phyloP scores from a whole-genome alignment of 192 early-diverging fungal species.

The Linnemannia elongata region DNA sequence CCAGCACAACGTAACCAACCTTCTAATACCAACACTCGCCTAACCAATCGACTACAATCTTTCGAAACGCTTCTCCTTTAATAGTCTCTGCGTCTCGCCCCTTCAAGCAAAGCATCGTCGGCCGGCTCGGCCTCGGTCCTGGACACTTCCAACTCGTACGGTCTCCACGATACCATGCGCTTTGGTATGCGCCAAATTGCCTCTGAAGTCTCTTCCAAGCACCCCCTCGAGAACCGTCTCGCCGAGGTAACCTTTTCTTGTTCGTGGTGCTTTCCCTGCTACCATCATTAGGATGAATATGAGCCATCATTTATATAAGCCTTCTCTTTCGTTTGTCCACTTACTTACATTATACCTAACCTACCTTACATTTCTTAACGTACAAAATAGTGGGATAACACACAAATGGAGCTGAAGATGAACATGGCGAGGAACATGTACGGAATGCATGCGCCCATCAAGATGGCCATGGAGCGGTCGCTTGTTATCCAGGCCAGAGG shows the following conservation, averaged over 20 bases:
- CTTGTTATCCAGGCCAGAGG: conserved; percentile 68
- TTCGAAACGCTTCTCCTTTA: neutral
- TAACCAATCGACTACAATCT: neutral
- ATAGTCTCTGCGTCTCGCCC: conserved; percentile 57
- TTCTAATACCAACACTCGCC: too few species aligned
- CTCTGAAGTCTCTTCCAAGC: conserved; percentile 72
- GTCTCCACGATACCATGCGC: conserved; percentile 87
- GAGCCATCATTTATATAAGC: too few species aligned
- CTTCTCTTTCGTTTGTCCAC: neutral
- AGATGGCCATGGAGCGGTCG: conserved; percentile 91
- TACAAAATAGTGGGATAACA: conserved; percentile 82
- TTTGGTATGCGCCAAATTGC: conserved; percentile 77
- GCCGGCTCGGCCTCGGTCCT: conserved; percentile 50
- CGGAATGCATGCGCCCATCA: conserved; percentile 93
- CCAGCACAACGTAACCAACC: too few species aligned
- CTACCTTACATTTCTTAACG: too few species aligned
- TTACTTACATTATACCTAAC: neutral
- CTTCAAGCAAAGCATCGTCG: conserved; percentile 38
- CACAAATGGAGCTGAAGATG: conserved; percentile 85
- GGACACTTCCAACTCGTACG: conserved; percentile 71
- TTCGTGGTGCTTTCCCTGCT: neutral
- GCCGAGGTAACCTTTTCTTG: conserved; percentile 64
- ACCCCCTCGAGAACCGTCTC: conserved; percentile 86
- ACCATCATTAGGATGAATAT: too few species aligned
- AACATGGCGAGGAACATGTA: conserved; percentile 84